Percentiles rank a stretch among this genome's conserved stretches.
These are phyloP conservation scores for Annulohypoxylon moriforme DNA, from an alignment of 495 filamentous ascomycete genomes.

Conservation along the genomic window DNA sequence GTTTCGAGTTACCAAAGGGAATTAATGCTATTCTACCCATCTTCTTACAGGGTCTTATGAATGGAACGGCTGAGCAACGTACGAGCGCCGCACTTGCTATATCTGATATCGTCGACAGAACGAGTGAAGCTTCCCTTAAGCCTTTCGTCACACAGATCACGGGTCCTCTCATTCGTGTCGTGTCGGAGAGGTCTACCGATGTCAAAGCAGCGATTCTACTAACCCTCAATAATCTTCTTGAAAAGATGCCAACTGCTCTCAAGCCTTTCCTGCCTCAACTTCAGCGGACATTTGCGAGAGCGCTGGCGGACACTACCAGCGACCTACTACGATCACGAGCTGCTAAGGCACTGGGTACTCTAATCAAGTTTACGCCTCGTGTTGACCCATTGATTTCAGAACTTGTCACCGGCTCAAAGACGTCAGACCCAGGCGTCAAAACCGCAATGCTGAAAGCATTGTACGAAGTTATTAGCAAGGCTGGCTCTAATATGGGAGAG, in stretches of 20 bases:
- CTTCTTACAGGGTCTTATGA: constrained; percentile 97
- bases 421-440: constrained; percentile 85
- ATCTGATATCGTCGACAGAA: constrained; percentile 93
- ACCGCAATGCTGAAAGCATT: constrained; percentile 98
- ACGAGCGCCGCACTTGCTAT: constrained; percentile 93
- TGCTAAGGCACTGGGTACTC: constrained; percentile 93
- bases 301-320: constrained; percentile 90
- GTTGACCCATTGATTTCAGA: constrained; percentile 90
- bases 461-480: constrained; percentile 95
- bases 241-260: constrained; percentile 95
- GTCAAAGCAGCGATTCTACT: constrained; percentile 95
- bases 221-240: constrained; percentile 92
- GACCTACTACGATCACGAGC: constrained; percentile 87
- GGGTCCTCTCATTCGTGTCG: constrained; percentile 94
- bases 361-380: constrained; percentile 95
- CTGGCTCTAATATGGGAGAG: constrained; percentile 93
- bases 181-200: constrained; percentile 93
- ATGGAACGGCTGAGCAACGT: constrained; percentile 90
- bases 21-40: constrained; percentile 97
- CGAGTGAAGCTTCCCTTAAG: constrained; percentile 82
- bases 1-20: constrained; percentile 94
- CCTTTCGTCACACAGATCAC: constrained; percentile 98
- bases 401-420: constrained; percentile 92
- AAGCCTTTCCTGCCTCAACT: constrained; percentile 98
- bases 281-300: constrained; percentile 95